Base-by-base conservation (phyloP, 768 basidiomycete genomes). In the Phlebiopsis flavidoalba region DNA sequence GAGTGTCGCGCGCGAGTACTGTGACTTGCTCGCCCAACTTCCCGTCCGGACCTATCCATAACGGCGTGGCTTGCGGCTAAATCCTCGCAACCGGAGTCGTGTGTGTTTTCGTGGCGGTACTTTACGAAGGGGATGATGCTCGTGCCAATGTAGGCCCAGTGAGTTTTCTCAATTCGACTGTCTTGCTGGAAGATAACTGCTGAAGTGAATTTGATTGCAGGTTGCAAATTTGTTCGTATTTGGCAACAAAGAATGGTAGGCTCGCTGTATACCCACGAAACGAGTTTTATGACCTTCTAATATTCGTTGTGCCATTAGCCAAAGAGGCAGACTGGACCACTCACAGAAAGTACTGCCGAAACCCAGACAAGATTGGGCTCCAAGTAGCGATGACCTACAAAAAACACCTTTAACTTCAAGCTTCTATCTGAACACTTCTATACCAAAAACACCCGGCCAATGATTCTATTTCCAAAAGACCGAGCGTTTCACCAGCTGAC, bases 221-320 rank as follows among this genome's bases (percentile, higher is more conserved):
- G 19, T n/a, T 68, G 67, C 65, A 68, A 66, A 48, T 47, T 66
- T 24, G 61, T 64, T 5, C 56, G 67, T 72, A 72, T 45, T 72
- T n/a, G n/a, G 71, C 57, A 53, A 64, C 26, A 53, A 53, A 2
- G 63, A 67, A 37, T 72, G 70, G 71, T 72, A 26, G 50, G 67
- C 62, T 12, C n/a, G 10, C 40, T 43, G 10, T 43, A 12, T n/a
- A n/a, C n/a, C 50, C 37, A 5, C 15, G 5, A 12, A 36, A 22
- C 2, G 10, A 11, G 56, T 45, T n/a, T n/a, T 1, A 11, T 4
- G 8, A 7, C 14, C 37, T 35, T 1, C 33, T 54, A 11, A n/a
- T 6, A 31, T n/a, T n/a, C 33, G 52, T 53, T 17, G 17, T 17
- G 19, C 51, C 43, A 35, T 12, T 37, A 59, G 58, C 36, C 58